A percentile compares a stretch with the other conserved stretches of the same genome.
Evolutionary conservation across 306 rosid genomes (phyloP).

Genomic region (Ochetophila trinervis): DNA sequence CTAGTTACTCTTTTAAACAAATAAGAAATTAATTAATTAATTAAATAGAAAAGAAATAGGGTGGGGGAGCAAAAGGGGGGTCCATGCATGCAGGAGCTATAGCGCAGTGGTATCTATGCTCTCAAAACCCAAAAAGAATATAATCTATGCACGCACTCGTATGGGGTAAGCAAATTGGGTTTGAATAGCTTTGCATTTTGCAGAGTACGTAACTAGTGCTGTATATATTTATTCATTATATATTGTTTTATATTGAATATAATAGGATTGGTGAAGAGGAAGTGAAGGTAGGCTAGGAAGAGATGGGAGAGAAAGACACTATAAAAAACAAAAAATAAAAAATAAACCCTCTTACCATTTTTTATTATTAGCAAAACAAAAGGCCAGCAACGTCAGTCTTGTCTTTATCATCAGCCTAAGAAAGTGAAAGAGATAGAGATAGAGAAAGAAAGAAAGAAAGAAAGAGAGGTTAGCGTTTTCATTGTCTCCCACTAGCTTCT

Average conservation of each 20-base stretch:
- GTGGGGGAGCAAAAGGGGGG: background rate
- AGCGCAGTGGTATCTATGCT: too few species aligned
- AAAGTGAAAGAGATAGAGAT: constrained; percentile 10
- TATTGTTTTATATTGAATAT: too few species aligned
- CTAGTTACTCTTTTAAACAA: background rate
- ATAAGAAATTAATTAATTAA: background rate
- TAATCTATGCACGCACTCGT: constrained; percentile 34
- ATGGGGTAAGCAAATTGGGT: constrained; percentile 32
- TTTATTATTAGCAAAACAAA: constrained; percentile 26
- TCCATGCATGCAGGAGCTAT: background rate
- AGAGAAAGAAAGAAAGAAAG: constrained; percentile 7
- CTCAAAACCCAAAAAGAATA: constrained; percentile 16
- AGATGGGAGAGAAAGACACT: constrained; percentile 5
- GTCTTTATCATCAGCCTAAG: constrained; percentile 25
- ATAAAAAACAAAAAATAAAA: constrained; percentile 36
- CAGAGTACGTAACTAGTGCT: background rate
- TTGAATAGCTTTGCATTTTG: constrained; percentile 24
- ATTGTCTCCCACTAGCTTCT: constrained; percentile 60
- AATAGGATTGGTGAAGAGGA: background rate
- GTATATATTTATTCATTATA: too few species aligned
- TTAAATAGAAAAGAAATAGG: background rate
- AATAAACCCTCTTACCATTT: background rate
- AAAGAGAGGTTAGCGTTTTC: constrained; percentile 37
- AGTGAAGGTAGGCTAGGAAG: constrained; percentile 3
- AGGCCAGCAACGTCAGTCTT: constrained; percentile 40